Percentiles rank a stretch among this genome's conserved stretches.
phyloP scores from a whole-genome alignment of 2,329 filamentous ascomycete genomes.

The Fusarium oxysporum region DNA sequence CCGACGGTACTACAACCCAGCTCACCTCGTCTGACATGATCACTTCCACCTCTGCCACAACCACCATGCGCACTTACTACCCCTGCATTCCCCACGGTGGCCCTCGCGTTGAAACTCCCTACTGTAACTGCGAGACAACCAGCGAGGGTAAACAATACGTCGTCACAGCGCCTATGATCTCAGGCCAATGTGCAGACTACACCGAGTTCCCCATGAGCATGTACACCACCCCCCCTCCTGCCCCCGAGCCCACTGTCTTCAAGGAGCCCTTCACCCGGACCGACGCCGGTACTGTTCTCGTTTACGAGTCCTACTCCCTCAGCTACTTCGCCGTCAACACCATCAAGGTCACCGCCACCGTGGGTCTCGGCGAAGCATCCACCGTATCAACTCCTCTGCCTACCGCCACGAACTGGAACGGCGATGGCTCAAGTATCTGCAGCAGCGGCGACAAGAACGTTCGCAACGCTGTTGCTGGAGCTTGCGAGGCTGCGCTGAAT shows the following conservation, averaged over 20 bases:
- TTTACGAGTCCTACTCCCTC: constrained; percentile 9
- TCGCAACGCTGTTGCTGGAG: not conserved
- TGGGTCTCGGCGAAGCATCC: constrained; percentile 2
- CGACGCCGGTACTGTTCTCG: not conserved
- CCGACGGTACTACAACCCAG: not conserved
- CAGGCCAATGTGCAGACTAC: not conserved
- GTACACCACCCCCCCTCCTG: not conserved
- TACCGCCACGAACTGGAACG: not conserved
- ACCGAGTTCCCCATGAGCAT: constrained; percentile 11
- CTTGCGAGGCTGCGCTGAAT: not conserved
- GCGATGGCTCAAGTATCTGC: not conserved
- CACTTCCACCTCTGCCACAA: not conserved
- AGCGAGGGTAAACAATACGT: not conserved
- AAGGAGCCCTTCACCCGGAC: not conserved
- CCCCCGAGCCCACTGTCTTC: not conserved
- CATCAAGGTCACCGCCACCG: constrained; percentile 1
- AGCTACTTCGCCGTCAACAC: constrained; percentile 8
- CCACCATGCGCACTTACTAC: constrained; percentile 5
- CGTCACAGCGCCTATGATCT: constrained; percentile 6
- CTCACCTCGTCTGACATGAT: not conserved
- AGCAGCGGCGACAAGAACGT: constrained; percentile 4
- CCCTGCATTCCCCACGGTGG: not conserved
- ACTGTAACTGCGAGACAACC: constrained; percentile 15
- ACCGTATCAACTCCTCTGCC: constrained; percentile 9
- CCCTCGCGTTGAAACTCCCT: not conserved